Evolutionary conservation across 169 alveolate species (phyloP).

Genomic region (Plasmodium billcollinsi): DNA sequence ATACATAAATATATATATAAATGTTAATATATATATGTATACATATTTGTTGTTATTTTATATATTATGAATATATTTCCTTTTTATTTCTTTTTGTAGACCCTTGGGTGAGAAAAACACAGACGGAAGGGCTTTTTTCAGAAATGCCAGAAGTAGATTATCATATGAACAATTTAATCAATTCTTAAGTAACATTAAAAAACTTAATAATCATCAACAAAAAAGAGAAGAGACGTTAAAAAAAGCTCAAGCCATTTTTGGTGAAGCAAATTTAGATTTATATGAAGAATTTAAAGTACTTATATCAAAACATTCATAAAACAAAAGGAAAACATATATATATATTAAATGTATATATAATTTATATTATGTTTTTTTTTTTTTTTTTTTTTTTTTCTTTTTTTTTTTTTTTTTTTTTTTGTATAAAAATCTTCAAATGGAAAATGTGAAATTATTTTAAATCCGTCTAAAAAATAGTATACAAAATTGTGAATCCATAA

Average conservation of each 20-base stretch:
- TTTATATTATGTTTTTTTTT: not conserved
- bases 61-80: no score
- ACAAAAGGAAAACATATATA: slow-evolving; percentile 8
- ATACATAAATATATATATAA: no score
- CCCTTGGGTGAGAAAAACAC: slow-evolving; percentile 29
- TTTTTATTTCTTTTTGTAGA: not conserved
- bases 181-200: slow-evolving; percentile 87
- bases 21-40: no score
- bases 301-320: slow-evolving; percentile 82
- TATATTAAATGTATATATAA: slow-evolving; percentile 5
- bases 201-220: slow-evolving; percentile 89
- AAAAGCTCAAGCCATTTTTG: slow-evolving; percentile 80
- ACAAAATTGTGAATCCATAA: no score
- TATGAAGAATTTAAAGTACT: slow-evolving; percentile 85
- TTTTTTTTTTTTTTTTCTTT: slow-evolving; percentile 14
- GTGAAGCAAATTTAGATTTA: slow-evolving; percentile 82
- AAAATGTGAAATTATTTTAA: no score
- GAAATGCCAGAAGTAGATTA: slow-evolving; percentile 85
- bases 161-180: slow-evolving; percentile 85
- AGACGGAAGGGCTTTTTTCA: slow-evolving; percentile 75
- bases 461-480: no score
- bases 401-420: slow-evolving; percentile 11
- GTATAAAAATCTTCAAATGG: not conserved
- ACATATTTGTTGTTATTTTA: no score
- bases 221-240: slow-evolving; percentile 86